These are phyloP conservation scores for Russula dissimulans DNA, from an alignment of 768 basidiomycete genomes.

Conservation along the genomic window DNA sequence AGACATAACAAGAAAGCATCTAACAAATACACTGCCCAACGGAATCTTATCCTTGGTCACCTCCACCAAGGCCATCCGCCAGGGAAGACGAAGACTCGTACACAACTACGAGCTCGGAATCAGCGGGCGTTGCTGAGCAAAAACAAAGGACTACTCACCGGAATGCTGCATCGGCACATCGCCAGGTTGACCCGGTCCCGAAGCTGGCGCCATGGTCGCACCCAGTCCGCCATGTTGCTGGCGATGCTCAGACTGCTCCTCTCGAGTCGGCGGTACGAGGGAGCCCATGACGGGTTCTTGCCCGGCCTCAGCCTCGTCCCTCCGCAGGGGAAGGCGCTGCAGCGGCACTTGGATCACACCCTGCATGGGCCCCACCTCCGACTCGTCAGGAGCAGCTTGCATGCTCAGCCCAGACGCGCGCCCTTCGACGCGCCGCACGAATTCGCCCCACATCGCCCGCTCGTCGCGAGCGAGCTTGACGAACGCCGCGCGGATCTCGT, in stretches of 20 bases:
- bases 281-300: constrained; percentile 25
- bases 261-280: constrained; percentile 23
- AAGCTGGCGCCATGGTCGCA: constrained; percentile 1
- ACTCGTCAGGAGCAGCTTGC: constrained; percentile 14
- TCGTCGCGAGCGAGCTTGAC: constrained; percentile 48
- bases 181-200: constrained; percentile 11
- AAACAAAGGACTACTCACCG: constrained; percentile 1
- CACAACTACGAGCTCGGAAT: constrained; percentile 4
- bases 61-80: constrained; percentile 17
- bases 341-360: constrained; percentile 13
- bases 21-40: neutral
- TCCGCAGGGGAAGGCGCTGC: constrained; percentile 13
- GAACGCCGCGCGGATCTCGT: constrained; percentile 39
- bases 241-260: constrained; percentile 13
- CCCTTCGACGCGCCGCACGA: constrained; percentile 54
- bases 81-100: constrained; percentile 17
- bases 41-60: constrained; percentile 5
- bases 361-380: constrained; percentile 15
- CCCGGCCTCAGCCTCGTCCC: constrained; percentile 17
- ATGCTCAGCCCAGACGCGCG: constrained; percentile 22
- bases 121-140: neutral
- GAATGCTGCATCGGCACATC: constrained; percentile 14
- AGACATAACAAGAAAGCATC: neutral
- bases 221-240: constrained; percentile 4
- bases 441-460: constrained; percentile 59